Conservation (phyloP, 176 grass and related monocot genomes). For the Bolboschoenus planiculmis region DNA sequence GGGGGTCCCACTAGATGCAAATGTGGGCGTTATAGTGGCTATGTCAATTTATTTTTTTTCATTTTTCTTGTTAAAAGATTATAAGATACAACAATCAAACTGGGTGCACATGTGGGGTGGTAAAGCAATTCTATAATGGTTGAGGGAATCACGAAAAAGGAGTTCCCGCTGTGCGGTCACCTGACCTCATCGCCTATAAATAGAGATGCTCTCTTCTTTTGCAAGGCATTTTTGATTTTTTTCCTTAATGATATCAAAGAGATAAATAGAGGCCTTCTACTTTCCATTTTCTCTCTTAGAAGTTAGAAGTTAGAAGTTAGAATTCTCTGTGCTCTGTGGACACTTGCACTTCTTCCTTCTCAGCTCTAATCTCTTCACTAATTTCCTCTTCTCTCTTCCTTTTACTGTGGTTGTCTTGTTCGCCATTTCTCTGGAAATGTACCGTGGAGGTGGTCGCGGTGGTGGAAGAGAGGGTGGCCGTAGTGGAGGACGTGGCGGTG, state of each 20-base stretch:
- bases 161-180: background rate
- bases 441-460: slow-evolving; percentile 19
- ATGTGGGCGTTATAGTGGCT: too few relatives aligned
- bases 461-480: background rate
- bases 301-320: too few relatives aligned
- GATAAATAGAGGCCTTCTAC: background rate
- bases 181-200: background rate
- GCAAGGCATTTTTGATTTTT: background rate
- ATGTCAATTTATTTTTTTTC: too few relatives aligned
- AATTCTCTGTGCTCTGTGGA: too few relatives aligned
- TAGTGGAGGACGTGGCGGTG: background rate
- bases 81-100: background rate
- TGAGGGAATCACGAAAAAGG: background rate
- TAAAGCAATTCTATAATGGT: background rate
- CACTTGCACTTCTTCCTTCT: background rate
- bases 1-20: background rate
- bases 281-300: background rate
- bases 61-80: too few relatives aligned
- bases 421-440: slow-evolving; percentile 25
- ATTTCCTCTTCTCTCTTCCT: background rate
- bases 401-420: background rate
- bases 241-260: background rate
- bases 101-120: background rate
- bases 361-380: background rate
- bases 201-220: background rate